Evolutionary conservation across 108 stramenopile genomes (phyloP).

Genomic region (Nitzschia putrida): DNA sequence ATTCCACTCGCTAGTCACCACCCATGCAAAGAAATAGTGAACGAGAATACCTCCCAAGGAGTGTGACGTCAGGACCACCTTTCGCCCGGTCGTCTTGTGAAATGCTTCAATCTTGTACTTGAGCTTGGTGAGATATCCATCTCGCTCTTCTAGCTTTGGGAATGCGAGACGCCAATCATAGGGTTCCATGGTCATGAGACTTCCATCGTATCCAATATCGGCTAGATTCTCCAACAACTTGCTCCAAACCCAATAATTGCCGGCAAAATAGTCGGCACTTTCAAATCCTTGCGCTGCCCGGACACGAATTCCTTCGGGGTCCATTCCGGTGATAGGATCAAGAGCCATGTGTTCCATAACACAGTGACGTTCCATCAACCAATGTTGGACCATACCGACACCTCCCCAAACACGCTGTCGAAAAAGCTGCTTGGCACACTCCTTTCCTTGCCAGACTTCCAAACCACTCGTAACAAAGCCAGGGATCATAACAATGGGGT

Average conservation of each 20-base stretch:
- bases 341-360: slow-evolving; percentile 78
- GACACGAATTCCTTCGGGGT: slow-evolving; percentile 72
- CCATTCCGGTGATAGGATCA: slow-evolving; percentile 72
- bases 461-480: slow-evolving; percentile 87
- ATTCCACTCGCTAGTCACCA: slow-evolving; percentile 41
- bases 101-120: slow-evolving; percentile 74
- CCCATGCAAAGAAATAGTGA: slow-evolving; percentile 88
- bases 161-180: slow-evolving; percentile 90
- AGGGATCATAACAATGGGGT: slow-evolving; percentile 86
- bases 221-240: slow-evolving; percentile 84
- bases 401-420: slow-evolving; percentile 86
- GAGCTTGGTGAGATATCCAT: slow-evolving; percentile 83
- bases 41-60: slow-evolving; percentile 73
- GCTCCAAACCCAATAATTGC: slow-evolving; percentile 75
- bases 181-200: slow-evolving; percentile 75
- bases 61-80: slow-evolving; percentile 80
- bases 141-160: slow-evolving; percentile 75
- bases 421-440: slow-evolving; percentile 77
- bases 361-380: slow-evolving; percentile 77
- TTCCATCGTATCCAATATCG: slow-evolving; percentile 83
- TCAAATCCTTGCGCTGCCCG: slow-evolving; percentile 83
- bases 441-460: slow-evolving; percentile 86
- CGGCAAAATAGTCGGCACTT: slow-evolving; percentile 85
- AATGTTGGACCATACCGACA: slow-evolving; percentile 60
- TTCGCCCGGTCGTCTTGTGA: slow-evolving; percentile 61